Percentiles rank a stretch among this genome's conserved stretches.
Evolutionary conservation across 331 rosid genomes (phyloP).

Genomic region (Saraca asoca): DNA sequence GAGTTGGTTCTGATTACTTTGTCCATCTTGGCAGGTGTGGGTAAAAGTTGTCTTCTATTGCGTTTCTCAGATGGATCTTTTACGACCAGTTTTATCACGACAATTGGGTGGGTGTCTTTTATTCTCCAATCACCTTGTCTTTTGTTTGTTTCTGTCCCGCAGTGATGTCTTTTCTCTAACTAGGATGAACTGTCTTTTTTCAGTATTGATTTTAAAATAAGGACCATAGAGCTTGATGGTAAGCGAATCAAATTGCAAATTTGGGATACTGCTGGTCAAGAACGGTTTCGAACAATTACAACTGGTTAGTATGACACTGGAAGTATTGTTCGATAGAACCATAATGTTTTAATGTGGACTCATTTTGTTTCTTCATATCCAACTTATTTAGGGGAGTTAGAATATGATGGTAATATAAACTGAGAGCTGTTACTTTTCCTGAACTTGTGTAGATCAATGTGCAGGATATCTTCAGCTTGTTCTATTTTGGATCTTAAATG

Average conservation of each 20-base stretch:
- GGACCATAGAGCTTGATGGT: constrained; percentile 95
- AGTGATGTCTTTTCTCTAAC: constrained; percentile 38
- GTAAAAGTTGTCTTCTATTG: constrained; percentile 97
- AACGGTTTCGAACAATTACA: constrained; percentile 92
- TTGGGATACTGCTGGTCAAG: constrained; percentile 99
- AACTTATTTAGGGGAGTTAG: neutral
- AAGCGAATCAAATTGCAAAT: constrained; percentile 95
- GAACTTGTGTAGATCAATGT: no score
- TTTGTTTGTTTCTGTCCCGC: neutral
- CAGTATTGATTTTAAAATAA: constrained; percentile 94
- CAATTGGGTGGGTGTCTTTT: constrained; percentile 75
- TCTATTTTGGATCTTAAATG: neutral
- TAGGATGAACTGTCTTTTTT: constrained; percentile 36
- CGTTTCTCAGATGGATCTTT: constrained; percentile 98
- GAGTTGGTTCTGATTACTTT: constrained; percentile 26
- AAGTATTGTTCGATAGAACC: constrained; percentile 10
- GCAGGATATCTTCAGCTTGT: no score
- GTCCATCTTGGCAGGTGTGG: constrained; percentile 73
- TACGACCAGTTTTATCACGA: constrained; percentile 94
- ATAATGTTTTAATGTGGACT: constrained; percentile 10
- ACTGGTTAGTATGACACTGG: constrained; percentile 64
- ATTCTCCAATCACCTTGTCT: neutral
- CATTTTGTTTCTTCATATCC: neutral
- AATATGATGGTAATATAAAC: neutral
- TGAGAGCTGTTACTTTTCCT: constrained; percentile 13